Evolutionary conservation across 1,284 basidiomycete genomes (phyloP).

Genomic region (Rhodotorula sp.): DNA sequence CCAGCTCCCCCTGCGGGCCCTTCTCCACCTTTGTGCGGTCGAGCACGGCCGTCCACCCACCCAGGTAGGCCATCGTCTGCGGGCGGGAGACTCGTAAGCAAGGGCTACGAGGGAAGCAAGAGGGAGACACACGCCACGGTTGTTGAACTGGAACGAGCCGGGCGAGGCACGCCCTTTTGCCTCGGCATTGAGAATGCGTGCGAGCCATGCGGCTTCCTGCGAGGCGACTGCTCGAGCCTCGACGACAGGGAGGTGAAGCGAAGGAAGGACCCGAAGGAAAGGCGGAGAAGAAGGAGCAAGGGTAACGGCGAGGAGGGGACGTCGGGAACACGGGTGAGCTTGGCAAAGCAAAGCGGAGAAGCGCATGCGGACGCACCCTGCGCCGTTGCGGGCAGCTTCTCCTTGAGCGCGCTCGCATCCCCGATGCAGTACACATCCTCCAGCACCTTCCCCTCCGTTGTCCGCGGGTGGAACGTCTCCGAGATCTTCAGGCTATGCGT

Average conservation of each 20-base stretch:
- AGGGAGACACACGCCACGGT: constrained; percentile 60
- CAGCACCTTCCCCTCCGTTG: constrained; percentile 28
- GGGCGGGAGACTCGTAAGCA: neutral
- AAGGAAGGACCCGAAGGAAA: too few relatives aligned
- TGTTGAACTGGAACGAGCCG: constrained; percentile 49
- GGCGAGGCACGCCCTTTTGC: neutral
- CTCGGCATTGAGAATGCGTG: constrained; percentile 43
- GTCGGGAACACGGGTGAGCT: too few relatives aligned
- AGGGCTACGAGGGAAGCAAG: neutral
- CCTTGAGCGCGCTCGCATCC: constrained; percentile 67
- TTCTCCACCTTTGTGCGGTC: constrained; percentile 64
- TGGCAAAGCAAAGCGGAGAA: neutral
- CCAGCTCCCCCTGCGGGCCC: constrained; percentile 60
- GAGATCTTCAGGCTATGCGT: constrained; percentile 63
- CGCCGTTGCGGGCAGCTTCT: constrained; percentile 50
- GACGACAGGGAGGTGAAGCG: too few relatives aligned
- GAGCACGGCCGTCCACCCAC: constrained; percentile 67
- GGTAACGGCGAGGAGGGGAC: too few relatives aligned
- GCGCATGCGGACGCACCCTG: constrained; percentile 40
- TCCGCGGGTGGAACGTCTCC: constrained; percentile 60
- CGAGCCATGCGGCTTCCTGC: constrained; percentile 48
- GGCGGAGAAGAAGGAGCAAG: too few relatives aligned
- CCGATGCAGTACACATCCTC: constrained; percentile 58
- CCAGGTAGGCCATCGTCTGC: constrained; percentile 69
- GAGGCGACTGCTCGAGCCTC: constrained; percentile 42